Evolutionary conservation across 176 grass and related monocot species (phyloP), one percentile per base, ranked within the genome.

Genomic region (Musa itinerans): DNA sequence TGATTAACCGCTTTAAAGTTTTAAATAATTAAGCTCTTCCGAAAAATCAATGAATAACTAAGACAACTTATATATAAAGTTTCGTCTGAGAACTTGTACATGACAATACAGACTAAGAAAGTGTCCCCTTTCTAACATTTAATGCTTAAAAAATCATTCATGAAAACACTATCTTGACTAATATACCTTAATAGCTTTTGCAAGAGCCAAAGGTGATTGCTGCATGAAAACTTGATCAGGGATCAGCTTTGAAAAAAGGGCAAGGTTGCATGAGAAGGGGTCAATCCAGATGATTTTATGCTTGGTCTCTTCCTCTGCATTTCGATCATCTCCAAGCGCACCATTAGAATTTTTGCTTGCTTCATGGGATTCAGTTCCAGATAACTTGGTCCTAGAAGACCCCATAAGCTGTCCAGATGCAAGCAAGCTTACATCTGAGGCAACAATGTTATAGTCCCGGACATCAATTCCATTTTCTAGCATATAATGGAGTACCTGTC

Each of bases 141-240:
- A 49, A 48, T 25, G 27, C 66, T 69, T 50, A 14, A 83, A 81
- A 43, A 43, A 78, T 50, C 79, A 73, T 48, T 53, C 71, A 76
- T 76, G 68, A 24, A 23, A n/a, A 70, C 34, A 4, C 68, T 72
- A 49, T 76, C n/a, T 16, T 71, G 48, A 13, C 14, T 54, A 57
- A 27, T 50, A 79, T 76, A 99, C 95, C 90, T 99, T 99, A 54
- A 99, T 59, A 83, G 95, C 95, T 69, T 98, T 98, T 67, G 95
- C 79, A 77, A 98, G 90, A 57, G 95, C 86, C 78, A 98, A 91
- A 86, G 95, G 95, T 78, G 95, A 93, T 69, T 91, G 95, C 67
- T 91, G 73, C 43, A 69, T 76, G 78, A 89, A 83, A 82, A 93
- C 84, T 82, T 87, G 88, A 81, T 86, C 66, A 17, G 55, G 56